Percentiles rank a stretch among this genome's conserved stretches.
Conservation (phyloP, 805 yeast genomes). For the Metschnikowia kofuensis region DNA sequence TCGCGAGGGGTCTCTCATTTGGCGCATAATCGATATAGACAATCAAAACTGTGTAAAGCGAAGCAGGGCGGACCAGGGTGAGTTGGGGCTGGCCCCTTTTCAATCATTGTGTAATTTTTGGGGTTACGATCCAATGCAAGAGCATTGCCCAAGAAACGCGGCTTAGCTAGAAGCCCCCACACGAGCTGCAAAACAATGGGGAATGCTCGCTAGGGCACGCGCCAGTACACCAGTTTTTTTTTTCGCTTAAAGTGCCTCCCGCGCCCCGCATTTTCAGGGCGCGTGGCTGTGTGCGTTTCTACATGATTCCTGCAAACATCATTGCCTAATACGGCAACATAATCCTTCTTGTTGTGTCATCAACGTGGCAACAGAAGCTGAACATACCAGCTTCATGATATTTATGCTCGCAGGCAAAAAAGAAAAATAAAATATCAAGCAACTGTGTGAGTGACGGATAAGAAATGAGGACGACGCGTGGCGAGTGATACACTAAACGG, state of each 20-base stretch:
- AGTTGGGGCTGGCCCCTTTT: background rate
- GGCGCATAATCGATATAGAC: background rate
- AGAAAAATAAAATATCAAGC: background rate
- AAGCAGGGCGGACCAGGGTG: background rate
- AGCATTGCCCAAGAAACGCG: background rate
- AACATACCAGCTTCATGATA: too few relatives aligned
- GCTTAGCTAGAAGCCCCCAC: background rate
- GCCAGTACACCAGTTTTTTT: background rate
- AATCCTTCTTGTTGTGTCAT: too few relatives aligned
- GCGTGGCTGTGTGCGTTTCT: too few relatives aligned
- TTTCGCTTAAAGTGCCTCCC: too few relatives aligned
- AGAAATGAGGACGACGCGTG: background rate
- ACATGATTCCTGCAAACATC: too few relatives aligned
- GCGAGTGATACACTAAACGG: background rate
- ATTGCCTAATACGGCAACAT: too few relatives aligned
- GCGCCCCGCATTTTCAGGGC: too few relatives aligned
- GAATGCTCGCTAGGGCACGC: too few relatives aligned
- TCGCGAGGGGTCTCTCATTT: too few relatives aligned
- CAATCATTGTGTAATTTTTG: background rate
- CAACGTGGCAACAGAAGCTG: too few relatives aligned
- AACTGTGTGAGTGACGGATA: background rate
- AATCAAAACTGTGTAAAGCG: background rate
- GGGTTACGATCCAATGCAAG: background rate
- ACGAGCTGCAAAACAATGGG: background rate
- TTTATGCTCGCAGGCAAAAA: too few relatives aligned